Percentiles rank a stretch among this genome's conserved stretches.
Conservation (phyloP, 1,284 basidiomycete genomes). For the Irpex rosettiformis region DNA sequence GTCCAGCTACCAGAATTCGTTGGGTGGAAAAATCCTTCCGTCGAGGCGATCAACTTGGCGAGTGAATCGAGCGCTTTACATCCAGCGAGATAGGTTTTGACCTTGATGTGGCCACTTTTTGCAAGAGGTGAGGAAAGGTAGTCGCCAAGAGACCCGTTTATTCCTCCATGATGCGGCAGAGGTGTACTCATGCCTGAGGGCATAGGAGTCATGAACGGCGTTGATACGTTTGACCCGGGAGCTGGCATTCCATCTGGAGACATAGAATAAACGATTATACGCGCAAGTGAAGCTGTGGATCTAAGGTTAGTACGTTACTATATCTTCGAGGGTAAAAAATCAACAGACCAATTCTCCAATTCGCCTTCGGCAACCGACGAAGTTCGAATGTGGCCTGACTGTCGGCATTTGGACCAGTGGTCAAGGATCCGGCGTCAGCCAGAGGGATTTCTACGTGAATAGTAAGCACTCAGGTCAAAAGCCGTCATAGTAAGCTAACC, state of each 20-base stretch:
- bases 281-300: slow-evolving; percentile 71
- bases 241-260: slow-evolving; percentile 67
- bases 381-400: slow-evolving; percentile 65
- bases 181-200: slow-evolving; percentile 62
- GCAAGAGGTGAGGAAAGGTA: slow-evolving; percentile 59
- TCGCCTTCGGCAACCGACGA: slow-evolving; percentile 59
- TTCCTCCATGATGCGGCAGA: slow-evolving; percentile 32
- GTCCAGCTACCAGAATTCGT: slow-evolving; percentile 74
- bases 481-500: slow-evolving; percentile 49
- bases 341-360: slow-evolving; percentile 64
- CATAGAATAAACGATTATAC: slow-evolving; percentile 91
- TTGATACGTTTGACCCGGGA: slow-evolving; percentile 47
- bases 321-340: background rate
- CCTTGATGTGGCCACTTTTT: slow-evolving; percentile 33
- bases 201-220: slow-evolving; percentile 62
- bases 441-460: slow-evolving; percentile 57
- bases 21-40: slow-evolving; percentile 88
- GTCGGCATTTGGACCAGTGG: slow-evolving; percentile 68
- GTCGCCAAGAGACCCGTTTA: slow-evolving; percentile 44
- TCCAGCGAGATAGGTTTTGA: slow-evolving; percentile 73
- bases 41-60: slow-evolving; percentile 81
- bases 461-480: slow-evolving; percentile 9
- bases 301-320: slow-evolving; percentile 1
- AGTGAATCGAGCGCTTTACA: slow-evolving; percentile 86
- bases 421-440: slow-evolving; percentile 67